phyloP scores from a whole-genome alignment of 345 rosid species.

The Salix purpurea region DNA sequence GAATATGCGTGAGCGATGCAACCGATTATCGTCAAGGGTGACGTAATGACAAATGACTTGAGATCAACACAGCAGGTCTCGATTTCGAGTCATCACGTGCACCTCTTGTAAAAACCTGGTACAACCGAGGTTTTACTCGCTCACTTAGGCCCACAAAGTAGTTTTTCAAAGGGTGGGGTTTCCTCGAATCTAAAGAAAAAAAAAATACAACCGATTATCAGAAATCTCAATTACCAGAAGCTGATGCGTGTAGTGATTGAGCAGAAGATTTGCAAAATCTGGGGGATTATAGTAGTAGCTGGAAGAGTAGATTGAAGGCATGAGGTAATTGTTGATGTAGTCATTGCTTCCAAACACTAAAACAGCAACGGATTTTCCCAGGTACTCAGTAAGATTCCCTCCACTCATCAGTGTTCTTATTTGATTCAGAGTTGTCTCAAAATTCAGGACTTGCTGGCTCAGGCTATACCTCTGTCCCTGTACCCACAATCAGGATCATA shows the following conservation, averaged over 20 bases:
- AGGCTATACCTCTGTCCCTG: conserved; percentile 47
- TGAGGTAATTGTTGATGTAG: conserved; percentile 48
- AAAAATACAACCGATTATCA: too few relatives aligned
- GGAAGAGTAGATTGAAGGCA: conserved; percentile 37
- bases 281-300: conserved; percentile 34
- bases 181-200: too few relatives aligned
- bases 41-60: too few relatives aligned
- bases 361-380: conserved; percentile 48
- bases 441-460: conserved; percentile 31
- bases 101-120: too few relatives aligned
- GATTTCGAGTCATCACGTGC: too few relatives aligned
- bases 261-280: conserved; percentile 37
- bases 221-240: conserved; percentile 5
- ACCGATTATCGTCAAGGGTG: too few relatives aligned
- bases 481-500: neutral
- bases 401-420: conserved; percentile 19
- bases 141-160: too few relatives aligned
- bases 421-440: conserved; percentile 20
- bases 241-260: conserved; percentile 28
- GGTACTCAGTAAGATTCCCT: conserved; percentile 39
- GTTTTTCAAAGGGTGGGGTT: too few relatives aligned
- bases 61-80: too few relatives aligned
- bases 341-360: conserved; percentile 49
- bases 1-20: too few relatives aligned
- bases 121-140: too few relatives aligned